Conservation (phyloP, 164 flowering plant species). For the Berberis vulgaris region DNA sequence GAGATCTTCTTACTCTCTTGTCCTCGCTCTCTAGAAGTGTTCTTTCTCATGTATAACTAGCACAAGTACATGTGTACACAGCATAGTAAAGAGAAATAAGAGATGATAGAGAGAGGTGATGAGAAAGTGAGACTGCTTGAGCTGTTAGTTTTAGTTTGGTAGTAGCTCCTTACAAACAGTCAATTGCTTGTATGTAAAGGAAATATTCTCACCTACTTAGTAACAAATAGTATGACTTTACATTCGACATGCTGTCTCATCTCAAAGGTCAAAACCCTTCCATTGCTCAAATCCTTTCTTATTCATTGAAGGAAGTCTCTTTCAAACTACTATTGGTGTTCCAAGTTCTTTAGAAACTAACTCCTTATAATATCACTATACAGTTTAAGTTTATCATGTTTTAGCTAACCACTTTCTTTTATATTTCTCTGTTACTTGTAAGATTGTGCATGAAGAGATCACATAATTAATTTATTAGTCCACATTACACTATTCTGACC, state of each 20-base stretch:
- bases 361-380: slow-evolving; percentile 1
- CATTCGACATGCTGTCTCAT: slow-evolving; percentile 9
- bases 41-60: too few relatives aligned
- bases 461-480: too few relatives aligned
- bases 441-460: neutral
- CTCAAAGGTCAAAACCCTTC: slow-evolving; percentile 12
- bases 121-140: neutral
- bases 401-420: neutral
- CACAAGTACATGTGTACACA: too few relatives aligned
- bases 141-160: slow-evolving; percentile 3
- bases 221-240: slow-evolving; percentile 13
- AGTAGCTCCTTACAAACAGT: slow-evolving; percentile 15
- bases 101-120: neutral
- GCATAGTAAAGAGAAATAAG: too few relatives aligned
- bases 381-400: slow-evolving; percentile 10
- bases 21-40: too few relatives aligned
- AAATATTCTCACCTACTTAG: slow-evolving; percentile 13
- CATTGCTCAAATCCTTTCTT: neutral
- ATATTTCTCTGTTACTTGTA: neutral
- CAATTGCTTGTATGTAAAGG: slow-evolving; percentile 27
- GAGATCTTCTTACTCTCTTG: too few relatives aligned
- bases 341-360: slow-evolving; percentile 9
- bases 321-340: neutral
- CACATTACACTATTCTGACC: too few relatives aligned
- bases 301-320: neutral